phyloP scores from a whole-genome alignment of 306 rosid genomes.

The Acacia crassicarpa region DNA sequence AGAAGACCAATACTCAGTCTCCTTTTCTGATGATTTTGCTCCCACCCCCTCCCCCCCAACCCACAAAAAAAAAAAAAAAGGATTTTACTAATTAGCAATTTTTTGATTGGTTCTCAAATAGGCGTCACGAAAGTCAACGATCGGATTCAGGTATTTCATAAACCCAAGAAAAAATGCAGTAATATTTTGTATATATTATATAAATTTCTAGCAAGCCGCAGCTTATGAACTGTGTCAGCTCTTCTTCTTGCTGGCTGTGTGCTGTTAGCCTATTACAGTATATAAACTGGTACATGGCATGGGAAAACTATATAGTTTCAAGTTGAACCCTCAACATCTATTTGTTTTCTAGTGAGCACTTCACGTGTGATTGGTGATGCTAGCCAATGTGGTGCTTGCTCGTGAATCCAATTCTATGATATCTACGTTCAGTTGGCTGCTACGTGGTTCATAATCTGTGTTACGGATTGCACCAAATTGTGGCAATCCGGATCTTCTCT shows the following conservation, averaged over 20 bases:
- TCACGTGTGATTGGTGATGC: background rate
- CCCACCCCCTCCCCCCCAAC: background rate
- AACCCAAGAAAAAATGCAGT: slow-evolving; percentile 18
- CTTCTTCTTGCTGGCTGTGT: background rate
- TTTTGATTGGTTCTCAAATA: slow-evolving; percentile 35
- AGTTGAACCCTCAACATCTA: background rate
- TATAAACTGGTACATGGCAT: background rate
- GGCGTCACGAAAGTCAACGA: slow-evolving; percentile 55
- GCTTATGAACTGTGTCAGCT: background rate
- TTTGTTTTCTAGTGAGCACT: slow-evolving; percentile 1
- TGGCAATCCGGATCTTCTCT: slow-evolving; percentile 12
- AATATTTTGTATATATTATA: background rate
- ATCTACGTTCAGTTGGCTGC: slow-evolving; percentile 10
- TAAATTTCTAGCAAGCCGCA: background rate
- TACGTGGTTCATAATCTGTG: slow-evolving; percentile 1
- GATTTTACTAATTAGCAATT: background rate
- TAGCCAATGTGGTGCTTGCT: slow-evolving; percentile 9
- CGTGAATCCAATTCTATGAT: background rate
- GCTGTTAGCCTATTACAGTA: background rate
- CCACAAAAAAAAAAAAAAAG: background rate
- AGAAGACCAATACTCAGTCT: slow-evolving; percentile 23
- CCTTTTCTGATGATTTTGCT: background rate
- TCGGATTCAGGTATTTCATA: slow-evolving; percentile 60
- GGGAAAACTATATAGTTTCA: background rate
- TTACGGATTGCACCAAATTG: slow-evolving; percentile 1